Conservation (phyloP, 2,329 filamentous ascomycete species). For the Pyrenochaeta sp. region DNA sequence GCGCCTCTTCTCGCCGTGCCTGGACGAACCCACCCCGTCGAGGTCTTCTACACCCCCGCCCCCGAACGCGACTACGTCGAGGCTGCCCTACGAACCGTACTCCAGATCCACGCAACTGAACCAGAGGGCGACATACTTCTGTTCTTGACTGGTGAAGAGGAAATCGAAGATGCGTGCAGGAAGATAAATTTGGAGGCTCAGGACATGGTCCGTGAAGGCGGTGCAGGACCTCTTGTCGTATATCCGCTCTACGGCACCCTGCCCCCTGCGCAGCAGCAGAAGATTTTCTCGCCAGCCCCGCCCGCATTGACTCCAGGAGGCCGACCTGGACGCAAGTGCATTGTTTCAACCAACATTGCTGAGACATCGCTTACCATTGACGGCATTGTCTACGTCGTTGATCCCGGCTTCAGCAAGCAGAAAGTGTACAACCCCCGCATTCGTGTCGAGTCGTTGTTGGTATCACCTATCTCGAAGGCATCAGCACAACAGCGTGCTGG, state of each 20-base stretch:
- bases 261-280: slow-evolving; percentile 90
- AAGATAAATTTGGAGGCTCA: slow-evolving; percentile 92
- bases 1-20: slow-evolving; percentile 93
- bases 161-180: slow-evolving; percentile 94
- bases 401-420: slow-evolving; percentile 98
- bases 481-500: slow-evolving; percentile 96
- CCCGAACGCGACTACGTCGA: slow-evolving; percentile 97
- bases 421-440: slow-evolving; percentile 99
- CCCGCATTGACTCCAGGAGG: slow-evolving; percentile 75
- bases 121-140: slow-evolving; percentile 90
- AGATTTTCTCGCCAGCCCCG: slow-evolving; percentile 92
- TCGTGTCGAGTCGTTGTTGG: slow-evolving; percentile 94
- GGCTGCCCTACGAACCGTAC: slow-evolving; percentile 88
- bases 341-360: slow-evolving; percentile 96
- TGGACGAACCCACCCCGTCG: slow-evolving; percentile 92
- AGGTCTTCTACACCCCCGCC: slow-evolving; percentile 98
- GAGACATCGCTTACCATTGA: slow-evolving; percentile 98
- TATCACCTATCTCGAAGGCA: slow-evolving; percentile 96
- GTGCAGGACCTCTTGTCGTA: slow-evolving; percentile 85
- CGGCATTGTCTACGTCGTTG: slow-evolving; percentile 98
- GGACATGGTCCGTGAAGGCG: slow-evolving; percentile 88
- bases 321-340: slow-evolving; percentile 88
- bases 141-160: slow-evolving; percentile 96
- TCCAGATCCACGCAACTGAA: slow-evolving; percentile 96
- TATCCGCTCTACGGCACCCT: slow-evolving; percentile 95